A percentile compares a stretch with the other conserved stretches of the same genome.
Evolutionary conservation across 768 basidiomycete genomes (phyloP).

Genomic region (Clavulina sp.): DNA sequence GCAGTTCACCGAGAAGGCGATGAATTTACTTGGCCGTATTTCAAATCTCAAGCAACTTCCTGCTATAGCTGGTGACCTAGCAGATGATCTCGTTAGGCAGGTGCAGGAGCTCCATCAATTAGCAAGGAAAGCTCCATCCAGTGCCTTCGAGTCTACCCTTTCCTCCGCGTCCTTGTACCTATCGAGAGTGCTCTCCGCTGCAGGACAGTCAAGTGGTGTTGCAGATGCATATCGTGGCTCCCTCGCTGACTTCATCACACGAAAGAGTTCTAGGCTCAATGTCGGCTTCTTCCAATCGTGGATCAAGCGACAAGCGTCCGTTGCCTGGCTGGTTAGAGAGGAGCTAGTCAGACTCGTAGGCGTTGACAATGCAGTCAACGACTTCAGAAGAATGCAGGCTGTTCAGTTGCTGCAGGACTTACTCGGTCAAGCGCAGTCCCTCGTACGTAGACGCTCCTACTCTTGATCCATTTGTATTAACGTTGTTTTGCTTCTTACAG

Average conservation of each 20-base stretch:
- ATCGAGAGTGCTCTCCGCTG: conserved; percentile 30
- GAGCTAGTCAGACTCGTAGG: conserved; percentile 36
- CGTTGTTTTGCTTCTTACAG: conserved; percentile 6
- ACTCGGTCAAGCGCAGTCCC: conserved; percentile 24
- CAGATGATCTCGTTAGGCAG: conserved; percentile 20
- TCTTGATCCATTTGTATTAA: background rate
- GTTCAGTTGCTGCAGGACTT: conserved; percentile 55
- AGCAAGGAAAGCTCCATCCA: conserved; percentile 47
- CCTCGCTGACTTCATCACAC: conserved; percentile 54
- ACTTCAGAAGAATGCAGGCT: conserved; percentile 57
- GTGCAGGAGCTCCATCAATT: conserved; percentile 49
- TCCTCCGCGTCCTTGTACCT: conserved; percentile 57
- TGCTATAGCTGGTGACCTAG: conserved; percentile 27
- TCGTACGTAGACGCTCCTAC: background rate
- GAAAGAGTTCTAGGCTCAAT: conserved; percentile 66
- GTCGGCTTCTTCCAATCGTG: conserved; percentile 63
- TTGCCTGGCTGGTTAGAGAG: conserved; percentile 47
- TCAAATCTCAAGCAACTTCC: conserved; percentile 58
- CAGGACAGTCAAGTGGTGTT: conserved; percentile 25
- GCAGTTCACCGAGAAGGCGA: conserved; percentile 79
- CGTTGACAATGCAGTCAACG: conserved; percentile 46
- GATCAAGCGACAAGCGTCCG: conserved; percentile 41
- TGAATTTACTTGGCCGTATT: conserved; percentile 58
- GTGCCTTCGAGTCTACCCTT: conserved; percentile 45
- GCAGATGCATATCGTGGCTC: conserved; percentile 44